phyloP scores from a whole-genome alignment of 179 eudicot species.

The Silene noctiflora region DNA sequence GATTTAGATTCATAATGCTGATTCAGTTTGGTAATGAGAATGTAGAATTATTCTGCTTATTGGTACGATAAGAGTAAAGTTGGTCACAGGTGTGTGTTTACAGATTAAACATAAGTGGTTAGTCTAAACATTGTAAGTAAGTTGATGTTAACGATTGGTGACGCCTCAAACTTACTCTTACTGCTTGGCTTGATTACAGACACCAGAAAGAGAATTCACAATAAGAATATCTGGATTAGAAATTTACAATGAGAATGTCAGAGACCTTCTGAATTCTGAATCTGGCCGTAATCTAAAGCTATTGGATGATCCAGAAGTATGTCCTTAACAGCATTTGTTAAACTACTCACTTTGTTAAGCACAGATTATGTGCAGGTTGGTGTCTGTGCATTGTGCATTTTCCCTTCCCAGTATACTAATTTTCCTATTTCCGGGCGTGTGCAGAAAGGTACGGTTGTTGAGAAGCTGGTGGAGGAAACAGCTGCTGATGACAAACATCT shows the following conservation, averaged over 20 bases:
- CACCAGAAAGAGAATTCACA: conserved; percentile 82
- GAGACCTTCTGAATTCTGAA: conserved; percentile 82
- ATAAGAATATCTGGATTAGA: conserved; percentile 89
- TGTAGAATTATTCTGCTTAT: not conserved
- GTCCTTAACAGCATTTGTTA: not conserved
- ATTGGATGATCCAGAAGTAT: conserved; percentile 94
- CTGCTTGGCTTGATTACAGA: conserved; percentile 39
- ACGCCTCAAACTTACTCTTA: conserved; percentile 18
- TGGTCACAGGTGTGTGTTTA: too few relatives aligned
- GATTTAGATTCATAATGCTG: conserved; percentile 10
- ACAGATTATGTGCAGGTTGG: not conserved
- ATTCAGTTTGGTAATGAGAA: not conserved
- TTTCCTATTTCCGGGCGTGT: conserved; percentile 17
- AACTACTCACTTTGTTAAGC: not conserved
- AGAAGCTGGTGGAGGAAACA: conserved; percentile 90
- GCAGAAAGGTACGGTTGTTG: conserved; percentile 97
- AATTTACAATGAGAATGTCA: conserved; percentile 93
- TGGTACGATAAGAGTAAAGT: too few relatives aligned
- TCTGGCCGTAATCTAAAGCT: conserved; percentile 90
- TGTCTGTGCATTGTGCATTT: not conserved
- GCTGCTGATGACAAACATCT: conserved; percentile 71
- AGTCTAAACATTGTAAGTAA: too few relatives aligned
- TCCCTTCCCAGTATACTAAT: not conserved
- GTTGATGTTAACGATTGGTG: not conserved
- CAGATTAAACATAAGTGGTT: too few relatives aligned